These are phyloP conservation scores for Mercurialis annua DNA, from an alignment of 345 rosid species.

Conservation along the genomic window DNA sequence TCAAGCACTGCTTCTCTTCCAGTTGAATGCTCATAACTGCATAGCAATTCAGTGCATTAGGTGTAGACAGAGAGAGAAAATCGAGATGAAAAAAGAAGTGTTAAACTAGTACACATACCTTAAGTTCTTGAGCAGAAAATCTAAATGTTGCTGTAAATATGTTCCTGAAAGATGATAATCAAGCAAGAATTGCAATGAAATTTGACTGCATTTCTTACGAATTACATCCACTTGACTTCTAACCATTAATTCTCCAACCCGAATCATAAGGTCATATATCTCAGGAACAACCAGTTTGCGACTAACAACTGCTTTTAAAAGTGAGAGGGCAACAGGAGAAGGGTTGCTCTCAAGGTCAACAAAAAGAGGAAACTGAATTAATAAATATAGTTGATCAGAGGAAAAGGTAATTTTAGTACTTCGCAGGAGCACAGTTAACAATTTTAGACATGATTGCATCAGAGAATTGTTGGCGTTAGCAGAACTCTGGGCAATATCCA, in stretches of 20 bases:
- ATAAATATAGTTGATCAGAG: constrained; percentile 56
- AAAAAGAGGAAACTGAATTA: constrained; percentile 81
- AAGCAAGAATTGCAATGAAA: constrained; percentile 67
- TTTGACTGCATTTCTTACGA: constrained; percentile 74
- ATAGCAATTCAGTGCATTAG: constrained; percentile 10
- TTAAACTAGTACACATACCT: constrained; percentile 41
- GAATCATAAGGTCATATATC: constrained; percentile 69
- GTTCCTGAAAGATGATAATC: constrained; percentile 63
- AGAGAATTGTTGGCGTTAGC: constrained; percentile 52
- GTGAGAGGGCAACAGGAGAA: constrained; percentile 62
- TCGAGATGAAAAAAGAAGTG: not conserved
- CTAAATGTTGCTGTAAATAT: constrained; percentile 60
- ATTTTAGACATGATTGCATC: constrained; percentile 72
- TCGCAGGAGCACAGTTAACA: constrained; percentile 69
- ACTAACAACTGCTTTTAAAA: constrained; percentile 71
- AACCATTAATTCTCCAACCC: constrained; percentile 74
- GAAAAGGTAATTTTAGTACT: constrained; percentile 60
- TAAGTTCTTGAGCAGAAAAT: constrained; percentile 59
- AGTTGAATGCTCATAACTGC: constrained; percentile 75
- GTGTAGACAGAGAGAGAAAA: not conserved
- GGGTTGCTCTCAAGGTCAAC: constrained; percentile 74
- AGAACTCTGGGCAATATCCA: constrained; percentile 65
- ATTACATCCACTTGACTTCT: constrained; percentile 66
- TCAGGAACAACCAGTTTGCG: constrained; percentile 79
- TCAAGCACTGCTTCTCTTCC: constrained; percentile 93